Conservation (phyloP, 495 filamentous ascomycete genomes). For the Hypoxylon lienhwacheense region DNA sequence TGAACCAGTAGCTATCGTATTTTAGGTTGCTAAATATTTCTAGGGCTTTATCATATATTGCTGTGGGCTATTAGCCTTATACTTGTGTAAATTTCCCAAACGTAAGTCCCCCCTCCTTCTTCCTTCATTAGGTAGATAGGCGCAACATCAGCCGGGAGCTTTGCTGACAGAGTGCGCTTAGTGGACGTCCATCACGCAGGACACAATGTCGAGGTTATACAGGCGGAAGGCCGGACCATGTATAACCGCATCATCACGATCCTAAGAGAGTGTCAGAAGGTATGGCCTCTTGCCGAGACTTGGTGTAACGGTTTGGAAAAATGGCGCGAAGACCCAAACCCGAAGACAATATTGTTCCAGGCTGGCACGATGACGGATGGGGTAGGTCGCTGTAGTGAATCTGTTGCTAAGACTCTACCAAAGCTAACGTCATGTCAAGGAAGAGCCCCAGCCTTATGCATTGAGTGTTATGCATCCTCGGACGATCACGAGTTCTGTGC, state of each 20-base stretch:
- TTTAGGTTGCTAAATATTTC: background rate
- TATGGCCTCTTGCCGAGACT: conserved; percentile 50
- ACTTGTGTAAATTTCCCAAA: conserved; percentile 50
- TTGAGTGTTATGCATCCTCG: conserved; percentile 36
- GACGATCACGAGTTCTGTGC: conserved; percentile 21
- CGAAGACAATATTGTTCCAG: conserved; percentile 38
- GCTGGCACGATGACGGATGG: conserved; percentile 52
- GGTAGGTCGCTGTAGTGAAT: conserved; percentile 29
- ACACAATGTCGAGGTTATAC: conserved; percentile 35
- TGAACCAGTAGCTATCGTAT: background rate
- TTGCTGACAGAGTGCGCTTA: background rate
- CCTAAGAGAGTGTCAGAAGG: conserved; percentile 44
- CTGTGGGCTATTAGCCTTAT: conserved; percentile 53
- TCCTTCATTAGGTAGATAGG: background rate
- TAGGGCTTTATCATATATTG: conserved; percentile 54
- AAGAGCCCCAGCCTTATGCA: conserved; percentile 39
- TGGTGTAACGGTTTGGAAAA: conserved; percentile 50
- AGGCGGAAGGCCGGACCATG: conserved; percentile 43
- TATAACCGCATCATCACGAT: conserved; percentile 45
- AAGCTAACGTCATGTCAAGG: conserved; percentile 26
- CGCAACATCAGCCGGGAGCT: background rate
- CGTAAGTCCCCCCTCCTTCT: conserved; percentile 33
- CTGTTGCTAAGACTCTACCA: background rate
- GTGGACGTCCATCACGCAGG: conserved; percentile 43
- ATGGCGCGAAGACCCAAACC: conserved; percentile 44